Evolutionary conservation across 495 filamentous ascomycete species (phyloP).

Genomic region (Xylaria palmicola): DNA sequence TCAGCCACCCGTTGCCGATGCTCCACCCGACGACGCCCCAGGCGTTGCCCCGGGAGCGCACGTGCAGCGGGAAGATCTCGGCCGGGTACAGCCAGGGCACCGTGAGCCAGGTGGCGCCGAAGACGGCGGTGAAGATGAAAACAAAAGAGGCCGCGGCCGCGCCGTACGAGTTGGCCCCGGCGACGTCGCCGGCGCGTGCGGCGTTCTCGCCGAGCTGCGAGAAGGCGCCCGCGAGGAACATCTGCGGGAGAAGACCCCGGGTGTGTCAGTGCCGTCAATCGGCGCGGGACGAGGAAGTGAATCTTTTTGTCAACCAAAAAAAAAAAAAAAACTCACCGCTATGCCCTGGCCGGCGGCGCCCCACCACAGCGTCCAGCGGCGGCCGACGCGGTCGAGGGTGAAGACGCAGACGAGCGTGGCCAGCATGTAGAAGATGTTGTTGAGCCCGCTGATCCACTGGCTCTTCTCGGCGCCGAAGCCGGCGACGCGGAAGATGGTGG

Average conservation of each 20-base stretch:
- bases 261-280: too few species aligned
- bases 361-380: conserved; percentile 68
- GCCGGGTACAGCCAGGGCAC: conserved; percentile 71
- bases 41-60: conserved; percentile 69
- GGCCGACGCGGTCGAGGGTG: conserved; percentile 66
- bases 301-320: too few species aligned
- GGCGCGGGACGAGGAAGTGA: too few species aligned
- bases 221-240: conserved; percentile 48
- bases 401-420: conserved; percentile 62
- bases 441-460: conserved; percentile 68
- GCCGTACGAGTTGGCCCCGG: conserved; percentile 52
- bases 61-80: conserved; percentile 68
- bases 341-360: conserved; percentile 63
- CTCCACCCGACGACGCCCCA: conserved; percentile 74
- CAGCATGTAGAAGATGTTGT: conserved; percentile 64
- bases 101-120: conserved; percentile 71
- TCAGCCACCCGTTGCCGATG: conserved; percentile 68
- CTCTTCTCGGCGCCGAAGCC: conserved; percentile 59
- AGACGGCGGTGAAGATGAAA: conserved; percentile 67
- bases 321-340: conserved; percentile 46
- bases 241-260: conserved; percentile 39
- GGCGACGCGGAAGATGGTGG: conserved; percentile 67
- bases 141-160: conserved; percentile 66
- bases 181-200: conserved; percentile 28
- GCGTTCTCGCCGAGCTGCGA: conserved; percentile 38